phyloP scores from a whole-genome alignment of 352 stramenopile species.

The Globisporangium spiculum region DNA sequence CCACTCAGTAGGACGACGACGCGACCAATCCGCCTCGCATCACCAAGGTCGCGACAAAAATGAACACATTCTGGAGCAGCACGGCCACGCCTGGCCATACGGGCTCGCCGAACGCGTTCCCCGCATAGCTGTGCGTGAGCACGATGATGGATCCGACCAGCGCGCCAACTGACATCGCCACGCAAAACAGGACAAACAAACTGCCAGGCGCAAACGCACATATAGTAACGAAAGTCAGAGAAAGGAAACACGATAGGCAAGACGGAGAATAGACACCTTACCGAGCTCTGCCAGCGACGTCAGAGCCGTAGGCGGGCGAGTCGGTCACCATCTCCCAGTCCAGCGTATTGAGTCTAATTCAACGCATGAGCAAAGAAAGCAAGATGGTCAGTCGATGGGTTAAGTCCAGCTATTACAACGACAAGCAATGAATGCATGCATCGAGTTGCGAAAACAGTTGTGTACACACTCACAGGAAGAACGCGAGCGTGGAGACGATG shows the following conservation, averaged over 20 bases:
- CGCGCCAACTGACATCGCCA: slow-evolving; percentile 36
- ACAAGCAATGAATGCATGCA: background rate
- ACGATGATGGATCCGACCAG: slow-evolving; percentile 52
- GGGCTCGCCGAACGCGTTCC: slow-evolving; percentile 51
- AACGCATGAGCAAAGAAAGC: background rate
- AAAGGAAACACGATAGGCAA: background rate
- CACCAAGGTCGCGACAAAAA: slow-evolving; percentile 52
- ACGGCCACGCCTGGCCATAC: slow-evolving; percentile 57
- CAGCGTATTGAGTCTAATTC: slow-evolving; percentile 48
- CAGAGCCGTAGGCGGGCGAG: slow-evolving; percentile 42
- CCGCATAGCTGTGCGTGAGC: slow-evolving; percentile 58
- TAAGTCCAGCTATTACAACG: background rate
- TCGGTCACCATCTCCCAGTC: slow-evolving; percentile 65
- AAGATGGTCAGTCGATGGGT: background rate
- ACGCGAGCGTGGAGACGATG: slow-evolving; percentile 50
- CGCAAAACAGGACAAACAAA: slow-evolving; percentile 50
- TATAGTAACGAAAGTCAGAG: background rate
- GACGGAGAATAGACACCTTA: slow-evolving; percentile 9
- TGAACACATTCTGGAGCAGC: slow-evolving; percentile 59
- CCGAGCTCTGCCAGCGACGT: slow-evolving; percentile 44
- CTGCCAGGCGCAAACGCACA: background rate
- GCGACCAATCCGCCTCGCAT: slow-evolving; percentile 52
- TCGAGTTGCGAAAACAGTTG: background rate
- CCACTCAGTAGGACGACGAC: slow-evolving; percentile 17
- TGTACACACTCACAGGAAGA: slow-evolving; percentile 40